Conservation (phyloP, 495 filamentous ascomycete genomes). For the Hypoxylon trugodes region DNA sequence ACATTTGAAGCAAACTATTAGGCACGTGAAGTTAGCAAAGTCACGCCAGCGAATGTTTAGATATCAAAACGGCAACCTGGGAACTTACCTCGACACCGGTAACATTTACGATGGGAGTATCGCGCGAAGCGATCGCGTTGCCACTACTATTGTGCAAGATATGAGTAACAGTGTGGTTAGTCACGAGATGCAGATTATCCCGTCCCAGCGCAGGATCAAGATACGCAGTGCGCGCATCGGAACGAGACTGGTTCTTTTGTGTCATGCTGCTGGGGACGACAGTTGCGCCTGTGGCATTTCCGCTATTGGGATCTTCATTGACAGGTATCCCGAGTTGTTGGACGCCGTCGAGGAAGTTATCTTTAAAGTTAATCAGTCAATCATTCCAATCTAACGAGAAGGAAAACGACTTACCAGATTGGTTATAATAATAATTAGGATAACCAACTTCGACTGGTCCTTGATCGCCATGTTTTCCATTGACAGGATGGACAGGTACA, state of each 20-base stretch:
- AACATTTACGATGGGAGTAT: slow-evolving; percentile 37
- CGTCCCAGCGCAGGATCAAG: slow-evolving; percentile 52
- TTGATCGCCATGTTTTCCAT: slow-evolving; percentile 45
- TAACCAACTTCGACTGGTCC: slow-evolving; percentile 62
- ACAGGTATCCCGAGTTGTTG: slow-evolving; percentile 59
- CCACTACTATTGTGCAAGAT: slow-evolving; percentile 38
- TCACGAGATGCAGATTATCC: slow-evolving; percentile 56
- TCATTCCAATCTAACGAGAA: neutral
- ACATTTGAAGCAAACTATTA: slow-evolving; percentile 36
- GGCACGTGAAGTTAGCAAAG: slow-evolving; percentile 25
- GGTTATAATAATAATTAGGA: slow-evolving; percentile 59
- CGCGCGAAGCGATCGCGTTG: slow-evolving; percentile 40
- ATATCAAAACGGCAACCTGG: neutral
- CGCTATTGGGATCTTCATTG: slow-evolving; percentile 56
- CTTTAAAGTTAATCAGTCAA: slow-evolving; percentile 42
- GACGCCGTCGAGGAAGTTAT: slow-evolving; percentile 59
- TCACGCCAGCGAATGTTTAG: slow-evolving; percentile 8
- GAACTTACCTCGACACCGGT: slow-evolving; percentile 22
- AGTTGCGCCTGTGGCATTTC: slow-evolving; percentile 56
- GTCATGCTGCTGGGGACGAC: slow-evolving; percentile 57
- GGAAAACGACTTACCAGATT: slow-evolving; percentile 48
- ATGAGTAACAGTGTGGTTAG: slow-evolving; percentile 55
- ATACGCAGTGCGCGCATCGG: slow-evolving; percentile 60
- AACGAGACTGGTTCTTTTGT: slow-evolving; percentile 56
- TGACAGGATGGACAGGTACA: slow-evolving; percentile 49